Conservation (phyloP, 805 yeast genomes). For the Barnettozyma botsteinii region DNA sequence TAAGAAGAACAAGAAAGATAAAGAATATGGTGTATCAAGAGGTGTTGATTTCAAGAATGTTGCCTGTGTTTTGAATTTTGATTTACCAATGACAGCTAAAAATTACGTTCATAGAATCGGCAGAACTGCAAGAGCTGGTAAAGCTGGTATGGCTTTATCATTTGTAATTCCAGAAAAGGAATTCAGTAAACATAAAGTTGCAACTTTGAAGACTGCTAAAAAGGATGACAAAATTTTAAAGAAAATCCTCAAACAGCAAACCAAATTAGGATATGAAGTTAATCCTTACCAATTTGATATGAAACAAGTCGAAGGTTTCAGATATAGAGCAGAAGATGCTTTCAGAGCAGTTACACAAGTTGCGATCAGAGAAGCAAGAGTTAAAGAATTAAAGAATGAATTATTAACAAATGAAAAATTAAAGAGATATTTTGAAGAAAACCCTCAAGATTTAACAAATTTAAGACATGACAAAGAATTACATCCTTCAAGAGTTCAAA, state of each 20-base stretch:
- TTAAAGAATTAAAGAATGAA: conserved; percentile 83
- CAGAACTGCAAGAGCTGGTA: conserved; percentile 96
- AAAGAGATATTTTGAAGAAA: conserved; percentile 93
- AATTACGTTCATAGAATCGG: conserved; percentile 93
- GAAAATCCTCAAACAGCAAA: conserved; percentile 72
- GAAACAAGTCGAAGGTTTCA: conserved; percentile 89
- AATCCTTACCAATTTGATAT: conserved; percentile 88
- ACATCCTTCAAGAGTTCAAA: conserved; percentile 76
- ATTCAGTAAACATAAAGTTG: conserved; percentile 83
- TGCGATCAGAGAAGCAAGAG: conserved; percentile 88
- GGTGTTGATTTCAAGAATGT: conserved; percentile 96
- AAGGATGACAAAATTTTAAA: conserved; percentile 81
- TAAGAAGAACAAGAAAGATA: conserved; percentile 42
- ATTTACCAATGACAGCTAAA: conserved; percentile 82
- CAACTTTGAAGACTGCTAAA: conserved; percentile 63
- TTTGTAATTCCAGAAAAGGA: conserved; percentile 81
- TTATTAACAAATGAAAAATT: conserved; percentile 82
- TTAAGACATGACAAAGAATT: conserved; percentile 89
- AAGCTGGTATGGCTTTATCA: conserved; percentile 89
- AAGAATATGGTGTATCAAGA: conserved; percentile 90
- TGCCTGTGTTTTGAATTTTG: conserved; percentile 94
- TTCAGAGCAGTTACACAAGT: conserved; percentile 89
- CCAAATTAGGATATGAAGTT: conserved; percentile 63
- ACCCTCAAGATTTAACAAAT: conserved; percentile 86
- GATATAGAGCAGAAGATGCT: conserved; percentile 96